Evolutionary conservation across 495 filamentous ascomycete genomes (phyloP), one percentile per base, ranked within the genome.

Genomic region (Pyrenopolyporus hunteri): DNA sequence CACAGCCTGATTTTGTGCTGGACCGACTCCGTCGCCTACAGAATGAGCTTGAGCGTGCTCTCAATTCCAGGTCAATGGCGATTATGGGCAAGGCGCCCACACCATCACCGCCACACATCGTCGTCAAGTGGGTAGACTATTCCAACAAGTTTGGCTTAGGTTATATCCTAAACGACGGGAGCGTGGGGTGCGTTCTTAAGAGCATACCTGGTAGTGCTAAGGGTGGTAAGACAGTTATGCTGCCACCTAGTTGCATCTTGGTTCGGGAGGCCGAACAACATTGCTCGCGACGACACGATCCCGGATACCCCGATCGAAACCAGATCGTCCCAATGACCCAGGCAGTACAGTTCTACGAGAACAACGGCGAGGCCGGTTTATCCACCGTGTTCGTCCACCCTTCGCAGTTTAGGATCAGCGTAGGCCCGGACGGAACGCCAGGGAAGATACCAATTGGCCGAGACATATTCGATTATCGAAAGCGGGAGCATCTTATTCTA

Each of bases 51-150:
- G 81, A 83, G 42, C 71, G 80, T n/a, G 82, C 82, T n/a, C 70
- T 85, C 3, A 83, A 84, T 43, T 70, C 78, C 29, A 76, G 80
- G 22, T 79, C 81, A 6, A 81, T 79, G 73, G 79, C 78, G 1
- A 71, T 82, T 16, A 57, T 80, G 3, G 48, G 76, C 6, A 75
- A 77, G 59, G 66, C 72, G 20, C 70, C 70, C 28, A 69, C 74
- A 2, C 74, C 77, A 19, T 57, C 78, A 0, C 71, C 72, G 13
- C 80, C 80, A 4, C 78, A 79, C 25, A 78, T 87, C 23, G 89
- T 96, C 17, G 87, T 92, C 17, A 94, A 93, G 69, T 96, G 91
- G 91, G 91, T 96, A n/a, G 91, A 96, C 65, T 96, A 94, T 64
- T 92, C 91, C 20, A 94, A 94, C 72, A 90, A 91, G 63, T 93